Evolutionary conservation across 192 early-diverging fungal species (phyloP).

Genomic region (Dissophora ornata): DNA sequence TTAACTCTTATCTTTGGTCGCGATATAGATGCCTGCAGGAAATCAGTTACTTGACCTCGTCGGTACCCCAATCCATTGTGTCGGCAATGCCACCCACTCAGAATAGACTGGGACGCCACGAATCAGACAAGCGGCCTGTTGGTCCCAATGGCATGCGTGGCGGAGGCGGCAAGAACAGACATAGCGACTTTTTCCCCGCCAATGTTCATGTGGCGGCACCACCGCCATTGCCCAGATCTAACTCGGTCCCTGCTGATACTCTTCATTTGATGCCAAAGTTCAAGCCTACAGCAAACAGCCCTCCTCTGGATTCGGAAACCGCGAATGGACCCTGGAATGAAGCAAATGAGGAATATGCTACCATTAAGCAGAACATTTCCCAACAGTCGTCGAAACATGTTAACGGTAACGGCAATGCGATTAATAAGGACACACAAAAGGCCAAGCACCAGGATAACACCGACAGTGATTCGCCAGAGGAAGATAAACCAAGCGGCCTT

Average conservation of each 20-base stretch:
- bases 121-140: slow-evolving; percentile 28
- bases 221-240: slow-evolving; percentile 28
- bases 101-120: slow-evolving; percentile 29
- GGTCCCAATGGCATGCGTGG: slow-evolving; percentile 39
- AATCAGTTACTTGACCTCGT: slow-evolving; percentile 47
- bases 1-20: too few relatives aligned
- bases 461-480: background rate
- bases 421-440: slow-evolving; percentile 7
- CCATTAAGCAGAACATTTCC: slow-evolving; percentile 8
- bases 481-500: slow-evolving; percentile 11
- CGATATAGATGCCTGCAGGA: slow-evolving; percentile 45
- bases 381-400: slow-evolving; percentile 8
- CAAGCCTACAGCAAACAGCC: slow-evolving; percentile 11
- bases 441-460: background rate
- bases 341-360: slow-evolving; percentile 2
- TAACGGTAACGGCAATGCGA: background rate
- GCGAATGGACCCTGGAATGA: slow-evolving; percentile 4
- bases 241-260: slow-evolving; percentile 38
- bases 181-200: slow-evolving; percentile 41
- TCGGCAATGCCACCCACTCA: slow-evolving; percentile 31
- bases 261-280: slow-evolving; percentile 8
- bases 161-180: slow-evolving; percentile 29
- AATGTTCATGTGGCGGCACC: background rate
- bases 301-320: slow-evolving; percentile 2
- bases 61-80: slow-evolving; percentile 36